Conservation (phyloP, 768 basidiomycete genomes). For the Mycena maculata region DNA sequence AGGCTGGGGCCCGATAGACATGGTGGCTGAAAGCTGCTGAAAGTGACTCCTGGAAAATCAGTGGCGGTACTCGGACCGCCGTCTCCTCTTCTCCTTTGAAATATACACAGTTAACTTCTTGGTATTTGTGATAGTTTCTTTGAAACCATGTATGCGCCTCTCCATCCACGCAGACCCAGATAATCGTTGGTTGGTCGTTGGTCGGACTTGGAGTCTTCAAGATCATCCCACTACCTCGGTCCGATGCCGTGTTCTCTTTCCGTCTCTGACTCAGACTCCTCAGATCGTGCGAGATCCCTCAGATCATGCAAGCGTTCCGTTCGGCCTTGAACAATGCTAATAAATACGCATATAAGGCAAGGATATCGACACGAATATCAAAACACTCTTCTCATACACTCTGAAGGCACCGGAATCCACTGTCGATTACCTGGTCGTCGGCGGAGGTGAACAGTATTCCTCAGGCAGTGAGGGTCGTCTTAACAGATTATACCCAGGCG, state of each 20-base stretch:
- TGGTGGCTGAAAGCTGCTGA: conserved; percentile 17
- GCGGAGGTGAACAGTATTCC: conserved; percentile 72
- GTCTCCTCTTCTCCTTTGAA: too few relatives aligned
- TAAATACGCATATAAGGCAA: conserved; percentile 31
- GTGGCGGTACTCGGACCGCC: too few relatives aligned
- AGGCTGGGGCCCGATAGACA: conserved; percentile 50
- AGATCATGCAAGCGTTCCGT: conserved; percentile 22
- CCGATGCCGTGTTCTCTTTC: background rate
- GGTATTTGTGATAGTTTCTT: too few relatives aligned
- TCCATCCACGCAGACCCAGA: too few relatives aligned
- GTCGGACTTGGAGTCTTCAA: too few relatives aligned
- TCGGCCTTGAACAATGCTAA: conserved; percentile 25
- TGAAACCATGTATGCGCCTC: too few relatives aligned
- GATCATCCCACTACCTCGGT: too few relatives aligned
- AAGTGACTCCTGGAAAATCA: too few relatives aligned
- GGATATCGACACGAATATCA: background rate
- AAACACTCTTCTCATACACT: background rate
- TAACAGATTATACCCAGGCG: conserved; percentile 57
- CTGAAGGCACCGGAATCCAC: conserved; percentile 70
- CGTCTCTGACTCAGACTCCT: too few relatives aligned
- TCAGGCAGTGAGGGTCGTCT: background rate
- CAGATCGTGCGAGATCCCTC: too few relatives aligned
- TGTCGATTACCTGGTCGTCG: conserved; percentile 89
- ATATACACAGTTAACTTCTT: too few relatives aligned
- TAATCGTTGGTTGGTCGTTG: too few relatives aligned